A percentile compares a stretch with the other conserved stretches of the same genome.
Conservation (phyloP, 495 filamentous ascomycete species). For the Lasiosphaeria hispida region DNA sequence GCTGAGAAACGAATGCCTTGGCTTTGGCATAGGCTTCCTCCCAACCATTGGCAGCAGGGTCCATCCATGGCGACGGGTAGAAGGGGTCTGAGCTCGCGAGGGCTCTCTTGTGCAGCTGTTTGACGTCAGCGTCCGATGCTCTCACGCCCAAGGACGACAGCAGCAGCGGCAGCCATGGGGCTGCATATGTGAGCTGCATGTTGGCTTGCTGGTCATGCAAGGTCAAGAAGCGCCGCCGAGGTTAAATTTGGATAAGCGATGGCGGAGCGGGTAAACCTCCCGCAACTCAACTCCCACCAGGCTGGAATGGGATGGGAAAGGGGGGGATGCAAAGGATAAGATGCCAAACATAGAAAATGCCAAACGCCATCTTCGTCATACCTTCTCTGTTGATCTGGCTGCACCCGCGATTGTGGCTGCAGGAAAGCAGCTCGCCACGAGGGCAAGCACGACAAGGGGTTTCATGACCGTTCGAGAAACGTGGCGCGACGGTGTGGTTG, state of each 20-base stretch:
- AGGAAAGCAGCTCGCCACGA: constrained; percentile 15
- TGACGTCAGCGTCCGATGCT: constrained; percentile 23
- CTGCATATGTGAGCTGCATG: constrained; percentile 27
- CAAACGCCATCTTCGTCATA: background rate
- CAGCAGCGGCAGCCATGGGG: constrained; percentile 18
- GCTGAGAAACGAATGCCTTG: constrained; percentile 71
- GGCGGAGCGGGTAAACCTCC: constrained; percentile 12
- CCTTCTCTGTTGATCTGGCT: constrained; percentile 11
- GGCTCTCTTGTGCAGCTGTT: constrained; percentile 27
- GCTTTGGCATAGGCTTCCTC: constrained; percentile 74
- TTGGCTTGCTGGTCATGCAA: constrained; percentile 15
- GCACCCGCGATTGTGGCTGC: background rate
- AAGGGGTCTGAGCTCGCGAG: constrained; percentile 51
- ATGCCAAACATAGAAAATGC: background rate
- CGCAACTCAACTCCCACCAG: too few species aligned
- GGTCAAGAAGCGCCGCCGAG: background rate
- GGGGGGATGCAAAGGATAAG: background rate
- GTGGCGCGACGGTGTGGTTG: background rate
- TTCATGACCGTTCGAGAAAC: constrained; percentile 17
- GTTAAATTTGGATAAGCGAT: constrained; percentile 16
- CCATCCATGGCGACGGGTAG: constrained; percentile 85
- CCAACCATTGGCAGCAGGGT: constrained; percentile 69
- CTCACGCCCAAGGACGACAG: background rate
- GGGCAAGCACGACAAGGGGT: constrained; percentile 17
- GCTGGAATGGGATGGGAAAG: constrained; percentile 1